Evolutionary conservation across 225 moss, liverwort and hornwort species (phyloP).

Genomic region (Bryoerythrophyllum caledonicum): DNA sequence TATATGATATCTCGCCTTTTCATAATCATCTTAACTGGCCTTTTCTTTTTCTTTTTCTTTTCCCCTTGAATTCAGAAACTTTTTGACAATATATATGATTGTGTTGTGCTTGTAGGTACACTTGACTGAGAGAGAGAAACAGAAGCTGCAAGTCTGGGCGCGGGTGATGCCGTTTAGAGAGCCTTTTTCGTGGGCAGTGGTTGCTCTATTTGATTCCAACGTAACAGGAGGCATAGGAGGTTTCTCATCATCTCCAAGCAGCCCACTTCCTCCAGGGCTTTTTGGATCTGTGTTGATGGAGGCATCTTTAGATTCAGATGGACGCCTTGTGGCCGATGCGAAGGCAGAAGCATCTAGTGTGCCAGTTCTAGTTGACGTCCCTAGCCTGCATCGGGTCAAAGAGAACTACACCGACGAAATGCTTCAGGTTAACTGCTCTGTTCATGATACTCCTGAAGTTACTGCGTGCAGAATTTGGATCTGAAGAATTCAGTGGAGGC

Average conservation of each 20-base stretch:
- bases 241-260: conserved; percentile 91
- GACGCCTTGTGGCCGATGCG: conserved; percentile 54
- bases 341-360: conserved; percentile 66
- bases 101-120: conserved; percentile 63
- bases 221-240: conserved; percentile 86
- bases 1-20: not conserved
- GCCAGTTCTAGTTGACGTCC: conserved; percentile 86
- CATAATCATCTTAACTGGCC: not conserved
- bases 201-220: conserved; percentile 89
- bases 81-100: conserved; percentile 3
- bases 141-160: conserved; percentile 95
- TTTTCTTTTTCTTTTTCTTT: not conserved
- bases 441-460: conserved; percentile 16
- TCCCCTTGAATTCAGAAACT: not conserved
- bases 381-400: conserved; percentile 85
- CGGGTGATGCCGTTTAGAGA: conserved; percentile 97
- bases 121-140: conserved; percentile 93
- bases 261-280: conserved; percentile 81
- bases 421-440: conserved; percentile 60
- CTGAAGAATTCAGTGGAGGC: not conserved
- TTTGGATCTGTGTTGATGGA: conserved; percentile 74
- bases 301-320: conserved; percentile 62
- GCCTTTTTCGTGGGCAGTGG: conserved; percentile 92
- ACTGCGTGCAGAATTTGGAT: conserved; percentile 5
- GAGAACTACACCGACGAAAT: conserved; percentile 94